Conservation (phyloP, 768 basidiomycete genomes). For the Lactarius akahatsu region DNA sequence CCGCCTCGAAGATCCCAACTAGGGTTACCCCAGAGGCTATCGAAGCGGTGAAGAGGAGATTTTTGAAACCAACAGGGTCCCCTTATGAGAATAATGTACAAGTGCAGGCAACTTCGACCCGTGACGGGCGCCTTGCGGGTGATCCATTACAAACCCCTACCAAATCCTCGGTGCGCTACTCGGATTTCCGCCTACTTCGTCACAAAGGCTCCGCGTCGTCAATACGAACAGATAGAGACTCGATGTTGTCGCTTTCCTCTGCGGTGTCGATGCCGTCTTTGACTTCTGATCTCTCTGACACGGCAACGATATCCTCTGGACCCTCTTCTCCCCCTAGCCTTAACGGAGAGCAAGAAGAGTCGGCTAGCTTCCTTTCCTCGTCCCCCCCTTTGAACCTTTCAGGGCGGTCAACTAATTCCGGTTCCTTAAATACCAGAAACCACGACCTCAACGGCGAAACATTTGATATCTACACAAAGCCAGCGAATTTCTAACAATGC, state of each 20-base stretch:
- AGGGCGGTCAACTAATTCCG: neutral
- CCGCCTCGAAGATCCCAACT: conserved; percentile 15
- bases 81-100: conserved; percentile 32
- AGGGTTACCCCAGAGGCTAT: conserved; percentile 50
- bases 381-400: conserved; percentile 37
- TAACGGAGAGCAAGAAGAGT: conserved; percentile 20
- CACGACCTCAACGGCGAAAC: conserved; percentile 13
- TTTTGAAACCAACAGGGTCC: conserved; percentile 40
- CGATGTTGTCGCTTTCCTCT: conserved; percentile 36
- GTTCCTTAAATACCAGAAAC: conserved; percentile 10
- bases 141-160: conserved; percentile 18
- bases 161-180: conserved; percentile 19
- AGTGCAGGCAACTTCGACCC: conserved; percentile 4
- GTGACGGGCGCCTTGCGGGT: neutral
- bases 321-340: conserved; percentile 45
- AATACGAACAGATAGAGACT: conserved; percentile 31
- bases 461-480: conserved; percentile 10
- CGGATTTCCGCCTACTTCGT: conserved; percentile 23
- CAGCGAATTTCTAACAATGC: conserved; percentile 28
- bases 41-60: conserved; percentile 63
- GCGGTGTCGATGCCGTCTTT: conserved; percentile 58
- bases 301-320: conserved; percentile 52
- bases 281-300: conserved; percentile 59
- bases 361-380: conserved; percentile 42
- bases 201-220: conserved; percentile 24